Conservation (phyloP, 2,329 filamentous ascomycete species). For the Annulohypoxylon truncatum region DNA sequence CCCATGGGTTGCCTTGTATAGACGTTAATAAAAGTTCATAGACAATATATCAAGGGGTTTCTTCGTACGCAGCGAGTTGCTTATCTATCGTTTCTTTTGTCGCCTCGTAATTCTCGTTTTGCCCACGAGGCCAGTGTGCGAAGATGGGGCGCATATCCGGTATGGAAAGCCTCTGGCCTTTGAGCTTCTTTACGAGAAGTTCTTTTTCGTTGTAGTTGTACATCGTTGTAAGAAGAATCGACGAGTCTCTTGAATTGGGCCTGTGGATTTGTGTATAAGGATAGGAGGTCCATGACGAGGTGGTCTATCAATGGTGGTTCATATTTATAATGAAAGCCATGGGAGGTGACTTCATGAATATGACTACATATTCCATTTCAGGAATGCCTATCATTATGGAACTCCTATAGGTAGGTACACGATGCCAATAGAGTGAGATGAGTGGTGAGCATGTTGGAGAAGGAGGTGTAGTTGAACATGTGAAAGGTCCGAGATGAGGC, state of each 20-base stretch:
- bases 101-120: slow-evolving; percentile 39
- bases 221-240: slow-evolving; percentile 24
- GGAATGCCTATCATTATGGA: not conserved
- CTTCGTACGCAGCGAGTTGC: slow-evolving; percentile 38
- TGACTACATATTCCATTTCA: not conserved
- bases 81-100: slow-evolving; percentile 38
- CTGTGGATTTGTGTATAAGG: not conserved
- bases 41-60: not conserved
- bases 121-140: slow-evolving; percentile 42
- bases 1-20: slow-evolving; percentile 25
- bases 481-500: not conserved
- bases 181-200: slow-evolving; percentile 39
- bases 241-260: not conserved
- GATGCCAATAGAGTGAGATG: not conserved
- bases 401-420: not conserved
- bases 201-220: slow-evolving; percentile 37
- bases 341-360: not conserved
- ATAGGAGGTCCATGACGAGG: not conserved
- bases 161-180: slow-evolving; percentile 45
- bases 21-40: slow-evolving; percentile 6
- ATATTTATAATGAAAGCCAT: not conserved
- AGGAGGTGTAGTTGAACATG: too few relatives aligned
- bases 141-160: slow-evolving; percentile 45
- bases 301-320: not conserved
- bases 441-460: not conserved